Conservation (phyloP, 257 asterid genomes). For the Penstemon newberryi region DNA sequence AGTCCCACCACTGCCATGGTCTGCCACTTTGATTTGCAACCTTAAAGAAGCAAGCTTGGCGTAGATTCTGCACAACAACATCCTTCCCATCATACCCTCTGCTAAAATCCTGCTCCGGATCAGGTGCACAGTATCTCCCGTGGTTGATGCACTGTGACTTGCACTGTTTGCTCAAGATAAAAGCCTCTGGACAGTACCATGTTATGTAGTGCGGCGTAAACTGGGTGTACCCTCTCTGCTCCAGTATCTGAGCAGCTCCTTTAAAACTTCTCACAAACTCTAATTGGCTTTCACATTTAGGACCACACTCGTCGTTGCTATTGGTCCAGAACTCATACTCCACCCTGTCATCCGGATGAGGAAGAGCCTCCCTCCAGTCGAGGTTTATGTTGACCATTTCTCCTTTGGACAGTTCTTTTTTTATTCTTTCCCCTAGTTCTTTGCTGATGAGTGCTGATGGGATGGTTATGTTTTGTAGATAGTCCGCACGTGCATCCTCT, state of each 20-base stretch:
- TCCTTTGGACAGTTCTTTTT: slow-evolving; percentile 59
- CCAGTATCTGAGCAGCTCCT: slow-evolving; percentile 96
- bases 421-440: slow-evolving; percentile 78
- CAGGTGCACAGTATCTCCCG: slow-evolving; percentile 77
- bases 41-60: slow-evolving; percentile 69
- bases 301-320: slow-evolving; percentile 89
- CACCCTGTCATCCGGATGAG: slow-evolving; percentile 95
- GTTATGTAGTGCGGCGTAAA: slow-evolving; percentile 74
- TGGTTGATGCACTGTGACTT: slow-evolving; percentile 76
- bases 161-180: slow-evolving; percentile 62
- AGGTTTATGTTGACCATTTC: slow-evolving; percentile 77
- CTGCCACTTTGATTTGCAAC: slow-evolving; percentile 64
- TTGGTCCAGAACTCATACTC: slow-evolving; percentile 94
- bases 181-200: slow-evolving; percentile 77
- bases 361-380: slow-evolving; percentile 97
- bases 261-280: slow-evolving; percentile 70
- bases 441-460: slow-evolving; percentile 88
- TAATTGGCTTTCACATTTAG: slow-evolving; percentile 85
- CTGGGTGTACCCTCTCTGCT: slow-evolving; percentile 82
- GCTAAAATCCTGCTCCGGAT: slow-evolving; percentile 76
- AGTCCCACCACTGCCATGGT: slow-evolving; percentile 87
- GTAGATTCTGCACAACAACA: slow-evolving; percentile 67
- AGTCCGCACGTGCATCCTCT: slow-evolving; percentile 57
- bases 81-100: slow-evolving; percentile 71
- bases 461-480: slow-evolving; percentile 72